Conservation (phyloP, 176 grass and related monocot genomes). For the Guadua angustifolia region DNA sequence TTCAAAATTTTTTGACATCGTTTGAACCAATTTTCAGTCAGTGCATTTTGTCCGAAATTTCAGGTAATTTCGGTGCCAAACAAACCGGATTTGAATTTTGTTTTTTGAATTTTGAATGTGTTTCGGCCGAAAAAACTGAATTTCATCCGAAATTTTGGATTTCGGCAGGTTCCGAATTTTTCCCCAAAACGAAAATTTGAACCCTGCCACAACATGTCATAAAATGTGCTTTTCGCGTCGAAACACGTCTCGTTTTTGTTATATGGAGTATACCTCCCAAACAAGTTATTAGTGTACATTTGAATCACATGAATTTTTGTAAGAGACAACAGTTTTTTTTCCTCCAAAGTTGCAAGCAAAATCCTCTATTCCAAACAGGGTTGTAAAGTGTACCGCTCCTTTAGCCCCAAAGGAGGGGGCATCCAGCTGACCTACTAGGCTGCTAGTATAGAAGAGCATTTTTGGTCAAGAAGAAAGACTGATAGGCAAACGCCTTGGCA, state of each 20-base stretch:
- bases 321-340: not conserved
- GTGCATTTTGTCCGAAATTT: too few species aligned
- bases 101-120: too few species aligned
- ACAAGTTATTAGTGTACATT: not conserved
- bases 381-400: not conserved
- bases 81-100: too few species aligned
- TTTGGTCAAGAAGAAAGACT: not conserved
- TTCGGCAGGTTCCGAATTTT: too few species aligned
- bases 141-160: too few species aligned
- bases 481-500: slow-evolving; percentile 26
- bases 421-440: not conserved
- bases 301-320: not conserved
- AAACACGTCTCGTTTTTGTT: too few species aligned
- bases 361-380: not conserved
- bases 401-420: not conserved
- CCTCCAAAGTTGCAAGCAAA: not conserved
- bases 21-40: too few species aligned
- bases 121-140: too few species aligned
- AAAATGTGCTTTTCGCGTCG: not conserved
- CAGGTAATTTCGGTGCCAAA: too few species aligned
- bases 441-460: not conserved
- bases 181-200: too few species aligned
- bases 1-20: too few species aligned
- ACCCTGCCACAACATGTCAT: not conserved
- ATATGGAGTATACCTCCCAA: too few species aligned